Evolutionary conservation across 129 eudicot genomes (phyloP), one percentile per base, ranked within the genome.

Genomic region (Solidago caesia): DNA sequence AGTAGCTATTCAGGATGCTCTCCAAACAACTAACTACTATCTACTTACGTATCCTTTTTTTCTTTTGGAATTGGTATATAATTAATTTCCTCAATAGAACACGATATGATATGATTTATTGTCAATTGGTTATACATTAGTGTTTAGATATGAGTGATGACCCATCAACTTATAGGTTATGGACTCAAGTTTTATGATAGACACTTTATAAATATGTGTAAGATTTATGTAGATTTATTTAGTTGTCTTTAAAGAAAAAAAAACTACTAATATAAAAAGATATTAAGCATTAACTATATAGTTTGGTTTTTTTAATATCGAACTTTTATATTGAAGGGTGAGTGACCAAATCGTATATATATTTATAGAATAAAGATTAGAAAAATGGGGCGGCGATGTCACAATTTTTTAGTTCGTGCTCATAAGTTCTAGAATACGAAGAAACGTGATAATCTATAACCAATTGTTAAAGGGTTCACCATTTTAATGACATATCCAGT

Each of bases 321-420:
- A 21, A 5, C 26, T 52, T 53, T 49, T 64, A 43, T 75, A 65
- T 41, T 58, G 26, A 65, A 12, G 67, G 67, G 67, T 44, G n/a
- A 75, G 59, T 56, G 73, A 75, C 57, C 73, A 66, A 75, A 64
- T 66, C 14, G 72, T 52, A 26, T 55, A 53, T 10, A 43, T 55
- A 27, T 48, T 62, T 49, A 14, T 51, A 33, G 15, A 29, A 21
- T 3, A 11, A 70, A 2, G 14, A n/a, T 7, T 9, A 71, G 57
- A 58, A 25, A 42, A 13, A 25, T 55, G 4, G 44, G 44, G 57
- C 26, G 57, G 58, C 67, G 73, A 75, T 42, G 73, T 66, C 73
- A 66, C 45, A 8, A 21, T 15, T 64, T 12, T 16, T 1, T 65
- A 51, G 65, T 27, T 41, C 6, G 47, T 44, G 11, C 2, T 33